Percentiles rank a stretch among this genome's conserved stretches.
Evolutionary conservation across 202 grass and related monocot genomes (phyloP).

Genomic region (Brachypodium distachyon): DNA sequence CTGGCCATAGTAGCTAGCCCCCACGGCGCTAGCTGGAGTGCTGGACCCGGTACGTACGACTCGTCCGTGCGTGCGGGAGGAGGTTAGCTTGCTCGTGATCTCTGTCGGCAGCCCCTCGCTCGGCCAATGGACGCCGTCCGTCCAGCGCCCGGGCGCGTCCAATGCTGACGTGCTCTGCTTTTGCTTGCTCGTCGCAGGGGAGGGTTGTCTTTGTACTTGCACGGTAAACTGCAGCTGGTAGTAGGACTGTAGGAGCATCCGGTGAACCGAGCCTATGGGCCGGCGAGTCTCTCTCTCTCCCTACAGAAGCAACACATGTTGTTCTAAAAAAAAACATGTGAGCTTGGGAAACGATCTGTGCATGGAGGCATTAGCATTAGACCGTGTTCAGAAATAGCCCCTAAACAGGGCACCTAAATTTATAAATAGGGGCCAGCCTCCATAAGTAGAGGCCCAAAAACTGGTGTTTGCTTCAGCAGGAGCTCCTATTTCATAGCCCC

Average conservation of each 20-base stretch:
- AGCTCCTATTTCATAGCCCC: no score
- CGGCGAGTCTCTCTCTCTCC: no score
- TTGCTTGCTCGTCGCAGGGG: background rate
- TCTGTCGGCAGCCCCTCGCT: background rate
- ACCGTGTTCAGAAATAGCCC: no score
- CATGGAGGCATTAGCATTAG: no score
- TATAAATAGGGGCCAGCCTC: no score
- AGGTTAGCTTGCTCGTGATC: constrained; percentile 45
- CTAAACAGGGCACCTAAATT: no score
- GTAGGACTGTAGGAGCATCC: background rate
- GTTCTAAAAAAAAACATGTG: no score
- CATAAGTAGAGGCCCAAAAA: no score
- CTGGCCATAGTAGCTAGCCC: no score
- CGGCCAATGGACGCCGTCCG: background rate
- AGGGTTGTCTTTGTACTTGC: constrained; percentile 21
- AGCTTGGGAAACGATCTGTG: no score
- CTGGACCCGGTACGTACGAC: background rate
- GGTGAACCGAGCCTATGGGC: background rate
- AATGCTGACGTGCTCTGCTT: background rate
- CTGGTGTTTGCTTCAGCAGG: no score
- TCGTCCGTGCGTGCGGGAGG: background rate
- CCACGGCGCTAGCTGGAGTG: background rate
- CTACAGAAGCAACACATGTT: no score
- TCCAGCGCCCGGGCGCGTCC: background rate
- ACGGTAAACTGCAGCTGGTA: background rate